A percentile compares a stretch with the other conserved stretches of the same genome.
Evolutionary conservation across 2,329 filamentous ascomycete species (phyloP).

Genomic region (Monilinia polystroma): DNA sequence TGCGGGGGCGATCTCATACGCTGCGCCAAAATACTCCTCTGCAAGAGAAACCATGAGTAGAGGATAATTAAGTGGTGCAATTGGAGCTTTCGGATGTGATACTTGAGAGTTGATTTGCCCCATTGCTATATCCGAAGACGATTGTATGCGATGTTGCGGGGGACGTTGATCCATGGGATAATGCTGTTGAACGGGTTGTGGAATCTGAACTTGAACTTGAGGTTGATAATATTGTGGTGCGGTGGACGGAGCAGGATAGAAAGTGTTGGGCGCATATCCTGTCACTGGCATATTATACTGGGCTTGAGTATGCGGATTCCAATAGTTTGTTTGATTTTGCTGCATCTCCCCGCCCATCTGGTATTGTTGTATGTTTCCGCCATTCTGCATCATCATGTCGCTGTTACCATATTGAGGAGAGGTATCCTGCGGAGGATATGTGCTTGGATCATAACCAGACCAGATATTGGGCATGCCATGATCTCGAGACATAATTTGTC

Average conservation of each 20-base stretch:
- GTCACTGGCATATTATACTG: constrained; percentile 18
- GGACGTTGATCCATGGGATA: constrained; percentile 14
- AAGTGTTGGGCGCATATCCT: constrained; percentile 21
- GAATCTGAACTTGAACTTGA: constrained; percentile 19
- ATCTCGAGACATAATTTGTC: constrained; percentile 22
- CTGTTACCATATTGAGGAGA: constrained; percentile 21
- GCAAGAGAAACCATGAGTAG: constrained; percentile 65
- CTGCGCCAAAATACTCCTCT: constrained; percentile 71
- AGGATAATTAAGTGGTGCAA: constrained; percentile 29
- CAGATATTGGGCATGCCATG: constrained; percentile 23
- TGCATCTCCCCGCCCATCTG: constrained; percentile 19
- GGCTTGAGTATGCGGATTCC: constrained; percentile 16
- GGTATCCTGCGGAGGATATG: constrained; percentile 21
- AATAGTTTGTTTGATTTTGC: constrained; percentile 13
- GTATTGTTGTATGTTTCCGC: constrained; percentile 14
- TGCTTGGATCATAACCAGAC: constrained; percentile 21
- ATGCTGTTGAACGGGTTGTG: constrained; percentile 27
- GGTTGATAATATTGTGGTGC: constrained; percentile 26
- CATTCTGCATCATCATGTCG: constrained; percentile 21
- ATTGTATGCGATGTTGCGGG: constrained; percentile 7
- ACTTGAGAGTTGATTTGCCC: constrained; percentile 23
- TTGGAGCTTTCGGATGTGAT: constrained; percentile 14
- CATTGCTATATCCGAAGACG: constrained; percentile 20
- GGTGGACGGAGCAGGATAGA: constrained; percentile 8
- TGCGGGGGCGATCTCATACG: constrained; percentile 54